Evolutionary conservation across 441 rosid species (phyloP), one percentile per base, ranked within the genome.

Genomic region (Mallotus japonicus): DNA sequence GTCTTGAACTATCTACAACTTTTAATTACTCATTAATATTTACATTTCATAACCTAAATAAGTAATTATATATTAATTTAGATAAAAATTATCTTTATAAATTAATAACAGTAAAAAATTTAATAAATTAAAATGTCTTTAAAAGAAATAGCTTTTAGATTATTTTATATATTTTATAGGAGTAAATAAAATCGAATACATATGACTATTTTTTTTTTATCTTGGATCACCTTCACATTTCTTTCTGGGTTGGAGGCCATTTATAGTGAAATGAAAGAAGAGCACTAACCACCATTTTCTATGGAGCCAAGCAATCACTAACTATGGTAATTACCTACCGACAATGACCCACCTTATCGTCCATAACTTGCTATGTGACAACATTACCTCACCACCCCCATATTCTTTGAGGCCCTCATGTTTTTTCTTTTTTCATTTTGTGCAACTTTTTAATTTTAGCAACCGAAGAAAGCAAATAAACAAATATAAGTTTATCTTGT

Each of bases 291-390:
- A 73, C 65, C 63, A 5, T 44, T 55, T 55, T 55, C 70, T 55
- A 54, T 56, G 51, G 70, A 65, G 50, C 63, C 58, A 73, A 65
- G 70, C 76, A 73, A 64, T 65, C 55, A 42, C 62, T 37, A 62
- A 34, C 13, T 54, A 34, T 40, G 14, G 32, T 2, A 49, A 37
- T 54, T 34, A 71, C 61, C 68, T 11, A 62, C 62, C 67, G 62
- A 63, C 40, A 40, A 54, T 63, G 69, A 8, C 54, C 62, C 51
- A 22, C 42, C 51, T 28, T 56, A n/a, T 22, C 13, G 19, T 62
- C 60, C 62, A 20, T 44, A 14, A 62, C 66, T 8, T 58, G 40
- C 74, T 9, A 28, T 4, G 11, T 57, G 40, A 20, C 4, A 47
- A 32, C 5, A 2, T 24, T 49, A 49, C 12, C 51, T 42, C 49